Evolutionary conservation across 345 rosid genomes (phyloP).

Genomic region (Brassica cretica): DNA sequence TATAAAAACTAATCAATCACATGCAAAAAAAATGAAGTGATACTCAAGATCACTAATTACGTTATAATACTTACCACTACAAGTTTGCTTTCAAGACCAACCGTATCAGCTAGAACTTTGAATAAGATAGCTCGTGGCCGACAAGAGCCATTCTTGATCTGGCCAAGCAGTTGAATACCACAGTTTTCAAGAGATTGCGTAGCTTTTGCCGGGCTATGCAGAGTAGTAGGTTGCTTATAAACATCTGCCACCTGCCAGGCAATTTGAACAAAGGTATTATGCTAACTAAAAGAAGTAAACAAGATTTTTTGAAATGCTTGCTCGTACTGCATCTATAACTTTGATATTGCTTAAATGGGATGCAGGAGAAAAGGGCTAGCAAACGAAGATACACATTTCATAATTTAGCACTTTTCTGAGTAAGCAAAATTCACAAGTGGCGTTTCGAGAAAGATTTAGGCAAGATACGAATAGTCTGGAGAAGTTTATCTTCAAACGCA

Average conservation of each 20-base stretch:
- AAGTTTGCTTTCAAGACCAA: constrained; percentile 89
- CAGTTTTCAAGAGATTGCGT: constrained; percentile 63
- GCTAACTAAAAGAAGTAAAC: constrained; percentile 6
- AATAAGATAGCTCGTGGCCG: constrained; percentile 91
- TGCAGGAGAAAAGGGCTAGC: neutral
- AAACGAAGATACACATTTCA: constrained; percentile 10
- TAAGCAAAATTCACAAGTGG: constrained; percentile 13
- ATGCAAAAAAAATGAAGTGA: neutral
- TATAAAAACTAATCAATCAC: constrained; percentile 24
- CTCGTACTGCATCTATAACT: constrained; percentile 7
- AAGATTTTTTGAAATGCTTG: constrained; percentile 23
- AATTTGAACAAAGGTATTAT: constrained; percentile 12
- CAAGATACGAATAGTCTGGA: constrained; percentile 2
- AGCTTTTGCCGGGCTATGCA: constrained; percentile 84
- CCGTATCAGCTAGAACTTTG: constrained; percentile 92
- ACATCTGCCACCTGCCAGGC: constrained; percentile 76
- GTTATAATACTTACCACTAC: constrained; percentile 72
- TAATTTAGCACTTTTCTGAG: constrained; percentile 12
- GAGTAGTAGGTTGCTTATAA: constrained; percentile 72
- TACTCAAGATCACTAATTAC: constrained; percentile 10
- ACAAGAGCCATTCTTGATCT: constrained; percentile 89
- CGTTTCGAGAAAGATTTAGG: constrained; percentile 10
- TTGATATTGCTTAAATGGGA: constrained; percentile 17
- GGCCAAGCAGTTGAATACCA: constrained; percentile 88
- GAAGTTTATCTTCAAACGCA: constrained; percentile 2